Conservation (phyloP, 139 green algal species). For the Axilococcus clingmanii region DNA sequence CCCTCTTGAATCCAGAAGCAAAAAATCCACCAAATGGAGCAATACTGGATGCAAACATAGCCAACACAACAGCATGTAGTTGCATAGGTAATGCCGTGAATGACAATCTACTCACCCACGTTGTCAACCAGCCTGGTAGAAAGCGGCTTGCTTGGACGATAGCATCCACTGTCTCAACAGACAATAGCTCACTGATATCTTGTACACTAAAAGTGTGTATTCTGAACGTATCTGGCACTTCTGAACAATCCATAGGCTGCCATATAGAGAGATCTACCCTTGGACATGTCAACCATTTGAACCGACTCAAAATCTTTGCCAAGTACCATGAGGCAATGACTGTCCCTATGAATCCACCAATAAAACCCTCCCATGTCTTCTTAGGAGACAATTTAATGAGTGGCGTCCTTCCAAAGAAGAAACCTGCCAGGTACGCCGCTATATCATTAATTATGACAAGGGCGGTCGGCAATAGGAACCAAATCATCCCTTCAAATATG, state of each 20-base stretch:
- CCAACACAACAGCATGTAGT: constrained; percentile 56
- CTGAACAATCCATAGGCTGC: constrained; percentile 38
- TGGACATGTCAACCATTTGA: constrained; percentile 84
- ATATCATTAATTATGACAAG: constrained; percentile 98
- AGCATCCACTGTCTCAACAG: neutral
- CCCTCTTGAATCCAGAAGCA: constrained; percentile 95
- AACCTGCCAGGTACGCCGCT: constrained; percentile 85
- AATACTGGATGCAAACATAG: constrained; percentile 87
- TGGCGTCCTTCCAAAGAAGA: constrained; percentile 88
- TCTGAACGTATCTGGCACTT: constrained; percentile 48
- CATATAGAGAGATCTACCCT: constrained; percentile 58
- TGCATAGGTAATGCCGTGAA: constrained; percentile 39
- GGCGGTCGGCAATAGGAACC: constrained; percentile 86
- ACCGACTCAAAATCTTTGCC: constrained; percentile 46
- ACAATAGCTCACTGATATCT: constrained; percentile 20
- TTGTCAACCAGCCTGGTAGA: constrained; percentile 9
- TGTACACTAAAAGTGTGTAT: constrained; percentile 30
- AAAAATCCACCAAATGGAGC: constrained; percentile 98
- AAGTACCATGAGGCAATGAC: constrained; percentile 70
- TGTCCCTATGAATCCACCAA: constrained; percentile 77
- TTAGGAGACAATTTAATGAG: constrained; percentile 98
- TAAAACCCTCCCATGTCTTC: constrained; percentile 99
- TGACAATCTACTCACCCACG: neutral
- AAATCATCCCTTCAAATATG: constrained; percentile 93
- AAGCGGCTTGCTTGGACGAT: neutral